phyloP scores from a whole-genome alignment of 1,139 yeast genomes.

The Candida glucosophila region DNA sequence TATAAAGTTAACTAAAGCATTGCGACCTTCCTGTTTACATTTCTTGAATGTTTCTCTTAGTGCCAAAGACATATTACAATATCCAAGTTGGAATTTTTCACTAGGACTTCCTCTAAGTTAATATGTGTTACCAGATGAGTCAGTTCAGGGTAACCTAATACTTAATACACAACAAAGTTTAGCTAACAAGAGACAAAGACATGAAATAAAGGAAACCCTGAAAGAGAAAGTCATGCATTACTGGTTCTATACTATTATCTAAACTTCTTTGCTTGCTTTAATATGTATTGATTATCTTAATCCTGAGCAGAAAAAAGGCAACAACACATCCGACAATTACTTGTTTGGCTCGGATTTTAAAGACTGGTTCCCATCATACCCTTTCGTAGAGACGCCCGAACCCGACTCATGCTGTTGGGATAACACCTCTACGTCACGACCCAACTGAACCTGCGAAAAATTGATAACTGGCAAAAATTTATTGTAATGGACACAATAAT shows the following conservation, averaged over 20 bases:
- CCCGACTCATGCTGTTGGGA: conserved; percentile 8
- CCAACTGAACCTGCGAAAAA: conserved; percentile 41
- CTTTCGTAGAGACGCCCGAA: no score
- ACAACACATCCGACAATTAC: no score
- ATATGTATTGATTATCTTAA: no score
- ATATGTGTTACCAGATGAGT: conserved; percentile 10
- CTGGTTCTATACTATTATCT: no score
- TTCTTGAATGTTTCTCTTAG: conserved; percentile 63
- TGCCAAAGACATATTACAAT: conserved; percentile 52
- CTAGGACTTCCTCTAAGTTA: conserved; percentile 1
- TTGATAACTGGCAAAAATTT: conserved; percentile 41
- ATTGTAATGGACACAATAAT: conserved; percentile 37
- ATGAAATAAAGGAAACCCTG: no score
- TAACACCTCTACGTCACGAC: conserved; percentile 34
- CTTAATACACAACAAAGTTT: no score
- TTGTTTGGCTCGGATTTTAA: no score
- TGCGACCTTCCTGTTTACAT: conserved; percentile 69
- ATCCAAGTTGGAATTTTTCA: neutral
- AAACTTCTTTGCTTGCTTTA: no score
- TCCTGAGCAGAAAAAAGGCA: no score
- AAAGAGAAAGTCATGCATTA: no score
- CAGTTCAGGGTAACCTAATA: conserved; percentile 25
- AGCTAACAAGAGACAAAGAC: no score
- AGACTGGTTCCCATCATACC: no score
- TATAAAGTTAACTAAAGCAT: conserved; percentile 83